Base-by-base conservation (phyloP, 1,284 basidiomycete genomes). In the Blastosporella zonata region DNA sequence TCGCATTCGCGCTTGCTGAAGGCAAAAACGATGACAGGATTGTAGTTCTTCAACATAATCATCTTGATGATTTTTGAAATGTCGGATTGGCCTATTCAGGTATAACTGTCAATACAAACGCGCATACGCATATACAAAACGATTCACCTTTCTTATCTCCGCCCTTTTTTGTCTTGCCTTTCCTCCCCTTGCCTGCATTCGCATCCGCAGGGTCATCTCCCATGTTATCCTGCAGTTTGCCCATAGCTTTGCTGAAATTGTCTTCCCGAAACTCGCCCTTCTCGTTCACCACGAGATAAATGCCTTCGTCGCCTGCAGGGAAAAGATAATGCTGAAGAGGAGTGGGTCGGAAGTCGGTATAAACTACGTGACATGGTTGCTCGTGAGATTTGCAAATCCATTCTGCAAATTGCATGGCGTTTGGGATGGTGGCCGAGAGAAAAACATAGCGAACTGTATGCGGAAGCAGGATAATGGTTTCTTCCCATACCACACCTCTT, bases 1-100 rank as follows among this genome's bases (percentile, higher is more conserved):
- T 99, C 97, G 67, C 97, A 99, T 73, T 99, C 96, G 47, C 96
- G 86, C 68, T 99, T 99, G 70, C 90, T 93, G 71, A 99, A 99
- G 4, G 97, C 92, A 67, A 99, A 99, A 46, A 99, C 88, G 63
- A 99, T 99, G 59, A 99, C 96, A 0, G 97, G 97, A 64, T 98
- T 97, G 71, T 93, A 97, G 67, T 95, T 95, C 70, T 97, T 96
- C 58, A 87, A 71, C 93, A 98, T 96, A 73, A 99, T 97, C 87
- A 98, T 95, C 68, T 93, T 93, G 67, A 98, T 90, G 57, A 99
- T 97, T 71, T 97, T 98, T 62, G 93, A 93, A 54, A 99, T 95
- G 68, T 99, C 97, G 33, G 92, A 93, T 1, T 81, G 73, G n/a
- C 91, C 87, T 93, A 2, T 47, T 12, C 53, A 27, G 45, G 33